Evolutionary conservation across 1,284 basidiomycete species (phyloP).

Genomic region (Apiotrichum montevideense): DNA sequence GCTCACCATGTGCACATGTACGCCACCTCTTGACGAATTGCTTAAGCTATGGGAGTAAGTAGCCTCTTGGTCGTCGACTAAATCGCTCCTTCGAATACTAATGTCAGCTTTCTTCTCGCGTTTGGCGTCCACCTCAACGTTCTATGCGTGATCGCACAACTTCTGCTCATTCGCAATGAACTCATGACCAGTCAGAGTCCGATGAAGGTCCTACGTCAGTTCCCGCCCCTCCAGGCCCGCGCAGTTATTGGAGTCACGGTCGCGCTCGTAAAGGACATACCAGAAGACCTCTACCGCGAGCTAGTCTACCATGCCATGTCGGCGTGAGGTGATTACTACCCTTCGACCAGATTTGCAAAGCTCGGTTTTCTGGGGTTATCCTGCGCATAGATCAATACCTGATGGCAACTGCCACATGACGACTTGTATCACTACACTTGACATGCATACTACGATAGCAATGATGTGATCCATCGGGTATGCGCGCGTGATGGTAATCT

Average conservation of each 20-base stretch:
- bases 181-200: slow-evolving; percentile 82
- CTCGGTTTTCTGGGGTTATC: too few relatives aligned
- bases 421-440: slow-evolving; percentile 1
- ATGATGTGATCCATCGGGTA: background rate
- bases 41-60: slow-evolving; percentile 80
- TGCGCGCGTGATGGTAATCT: too few relatives aligned
- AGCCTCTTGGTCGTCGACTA: background rate
- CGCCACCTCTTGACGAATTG: slow-evolving; percentile 89
- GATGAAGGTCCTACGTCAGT: slow-evolving; percentile 89
- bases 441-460: background rate
- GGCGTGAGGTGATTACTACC: background rate
- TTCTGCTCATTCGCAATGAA: slow-evolving; percentile 80
- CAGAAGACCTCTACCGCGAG: slow-evolving; percentile 80
- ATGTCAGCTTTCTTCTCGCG: slow-evolving; percentile 68
- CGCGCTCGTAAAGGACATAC: slow-evolving; percentile 83
- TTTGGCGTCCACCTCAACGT: slow-evolving; percentile 95
- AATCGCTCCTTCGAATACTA: background rate
- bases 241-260: slow-evolving; percentile 87
- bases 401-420: background rate
- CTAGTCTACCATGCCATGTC: slow-evolving; percentile 69
- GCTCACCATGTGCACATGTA: slow-evolving; percentile 78
- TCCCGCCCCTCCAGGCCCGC: slow-evolving; percentile 81
- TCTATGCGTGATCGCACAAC: slow-evolving; percentile 89
- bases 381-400: too few relatives aligned
- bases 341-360: too few relatives aligned